A percentile compares a stretch with the other conserved stretches of the same genome.
These are phyloP conservation scores for Globisporangium perplexum DNA, from an alignment of 352 stramenopile species.

Conservation along the genomic window DNA sequence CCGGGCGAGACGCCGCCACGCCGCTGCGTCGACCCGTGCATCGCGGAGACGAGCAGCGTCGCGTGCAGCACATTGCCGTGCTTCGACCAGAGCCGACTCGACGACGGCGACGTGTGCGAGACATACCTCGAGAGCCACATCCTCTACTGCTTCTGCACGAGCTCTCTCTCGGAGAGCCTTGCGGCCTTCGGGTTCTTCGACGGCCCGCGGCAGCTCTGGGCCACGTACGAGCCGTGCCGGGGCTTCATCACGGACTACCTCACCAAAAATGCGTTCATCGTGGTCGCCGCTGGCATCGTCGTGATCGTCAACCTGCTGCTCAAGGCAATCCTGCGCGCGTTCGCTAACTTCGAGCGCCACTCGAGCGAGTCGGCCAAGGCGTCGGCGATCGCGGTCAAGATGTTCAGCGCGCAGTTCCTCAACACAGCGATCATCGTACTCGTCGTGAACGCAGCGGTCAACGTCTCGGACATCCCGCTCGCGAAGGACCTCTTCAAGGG, in stretches of 20 bases:
- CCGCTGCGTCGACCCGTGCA: constrained; percentile 53
- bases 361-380: constrained; percentile 81
- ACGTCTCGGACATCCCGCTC: constrained; percentile 47
- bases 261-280: constrained; percentile 61
- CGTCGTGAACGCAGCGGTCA: constrained; percentile 27
- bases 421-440: constrained; percentile 80
- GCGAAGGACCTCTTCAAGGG: constrained; percentile 61
- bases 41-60: constrained; percentile 41
- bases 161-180: constrained; percentile 42
- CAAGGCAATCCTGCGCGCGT: constrained; percentile 57
- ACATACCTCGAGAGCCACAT: constrained; percentile 57
- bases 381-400: constrained; percentile 65
- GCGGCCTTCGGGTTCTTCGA: constrained; percentile 36
- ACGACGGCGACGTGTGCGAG: constrained; percentile 37
- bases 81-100: constrained; percentile 36
- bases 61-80: constrained; percentile 64
- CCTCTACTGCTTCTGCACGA: constrained; percentile 70
- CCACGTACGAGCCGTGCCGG: constrained; percentile 42
- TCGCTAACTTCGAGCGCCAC: constrained; percentile 68
- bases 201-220: constrained; percentile 51
- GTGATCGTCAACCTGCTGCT: constrained; percentile 76
- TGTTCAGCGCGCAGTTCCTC: constrained; percentile 76
- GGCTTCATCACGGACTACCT: constrained; percentile 67
- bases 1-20: constrained; percentile 4
- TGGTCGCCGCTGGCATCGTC: constrained; percentile 54